Evolutionary conservation across 1,284 basidiomycete genomes (phyloP), one percentile per base, ranked within the genome.

Genomic region (Leccinum solheimii): DNA sequence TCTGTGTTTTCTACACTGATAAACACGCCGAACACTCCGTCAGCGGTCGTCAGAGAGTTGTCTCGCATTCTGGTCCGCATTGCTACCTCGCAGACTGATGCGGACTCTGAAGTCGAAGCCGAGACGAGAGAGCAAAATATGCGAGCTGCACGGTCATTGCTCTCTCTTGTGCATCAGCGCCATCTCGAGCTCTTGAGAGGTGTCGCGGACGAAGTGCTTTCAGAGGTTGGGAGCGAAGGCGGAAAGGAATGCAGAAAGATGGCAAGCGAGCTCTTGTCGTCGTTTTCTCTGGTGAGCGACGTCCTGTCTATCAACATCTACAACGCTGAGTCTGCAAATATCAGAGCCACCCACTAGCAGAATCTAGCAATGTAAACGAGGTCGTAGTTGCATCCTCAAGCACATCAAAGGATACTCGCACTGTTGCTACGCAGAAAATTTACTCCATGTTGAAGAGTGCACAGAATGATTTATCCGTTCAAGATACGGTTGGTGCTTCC

Each of bases 331-430:
- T 49, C 19, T 9, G 13, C 9, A 19, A 23, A 21, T 26, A 32
- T 16, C n/a, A 76, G 76, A 61, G 45, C 13, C 65, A 76, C 6
- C 74, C 76, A 10, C 57, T 75, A 30, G 75, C 76, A 6, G 66
- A 68, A 36, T 68, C 67, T 3, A 66, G 67, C 7, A 72, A 70
- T 27, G 69, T 72, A 40, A 72, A 75, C 27, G 82, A 87, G 65
- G 68, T 82, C 61, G 75, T 88, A 2, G 69, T 90, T 21, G 83
- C 83, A 0, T 84, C 88, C 1, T 76, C 81, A 13, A 82, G 78
- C 65, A 79, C 38, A 81, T 87, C 66, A 63, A 79, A 19, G 78
- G 73, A 77, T 36, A 77, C 83, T 10, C 84, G 90, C 26, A 70
- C 74, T 1, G 73, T 75, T 13, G 86, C 86, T 3, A 82, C 89